phyloP scores from a whole-genome alignment of 257 asterid species.

The Fraxinus americana region DNA sequence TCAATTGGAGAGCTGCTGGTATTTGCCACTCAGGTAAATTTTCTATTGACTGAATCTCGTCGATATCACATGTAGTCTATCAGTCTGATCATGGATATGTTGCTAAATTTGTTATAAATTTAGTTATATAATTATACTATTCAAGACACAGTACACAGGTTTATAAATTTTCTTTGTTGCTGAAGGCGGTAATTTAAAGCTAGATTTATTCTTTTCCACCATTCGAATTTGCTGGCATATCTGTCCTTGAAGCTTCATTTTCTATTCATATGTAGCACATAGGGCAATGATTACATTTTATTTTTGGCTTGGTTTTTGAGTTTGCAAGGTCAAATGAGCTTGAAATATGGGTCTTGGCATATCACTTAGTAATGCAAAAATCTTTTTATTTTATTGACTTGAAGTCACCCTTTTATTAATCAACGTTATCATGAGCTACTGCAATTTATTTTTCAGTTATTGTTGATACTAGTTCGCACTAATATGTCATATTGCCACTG shows the following conservation, averaged over 20 bases:
- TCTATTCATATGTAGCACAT: background rate
- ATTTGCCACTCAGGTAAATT: slow-evolving; percentile 85
- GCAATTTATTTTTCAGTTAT: too few species aligned
- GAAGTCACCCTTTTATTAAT: background rate
- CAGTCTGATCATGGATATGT: background rate
- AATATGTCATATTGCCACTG: slow-evolving; percentile 16
- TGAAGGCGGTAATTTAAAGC: too few species aligned
- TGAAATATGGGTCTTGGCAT: background rate
- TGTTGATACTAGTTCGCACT: background rate
- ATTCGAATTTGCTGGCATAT: too few species aligned
- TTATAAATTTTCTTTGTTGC: too few species aligned
- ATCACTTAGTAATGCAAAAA: background rate
- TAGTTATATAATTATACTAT: background rate
- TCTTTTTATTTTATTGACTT: background rate
- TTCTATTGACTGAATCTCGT: slow-evolving; percentile 12
- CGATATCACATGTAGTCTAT: background rate
- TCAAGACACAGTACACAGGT: background rate
- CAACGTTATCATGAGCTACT: background rate
- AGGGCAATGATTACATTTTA: background rate
- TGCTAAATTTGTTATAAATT: background rate
- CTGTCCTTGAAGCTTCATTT: background rate
- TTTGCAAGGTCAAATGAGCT: background rate
- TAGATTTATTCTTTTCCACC: too few species aligned
- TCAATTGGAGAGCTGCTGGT: slow-evolving; percentile 80
- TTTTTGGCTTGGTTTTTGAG: background rate